These are phyloP conservation scores for Xerocomellus chrysenteron DNA, from an alignment of 768 basidiomycete species.

Conservation along the genomic window DNA sequence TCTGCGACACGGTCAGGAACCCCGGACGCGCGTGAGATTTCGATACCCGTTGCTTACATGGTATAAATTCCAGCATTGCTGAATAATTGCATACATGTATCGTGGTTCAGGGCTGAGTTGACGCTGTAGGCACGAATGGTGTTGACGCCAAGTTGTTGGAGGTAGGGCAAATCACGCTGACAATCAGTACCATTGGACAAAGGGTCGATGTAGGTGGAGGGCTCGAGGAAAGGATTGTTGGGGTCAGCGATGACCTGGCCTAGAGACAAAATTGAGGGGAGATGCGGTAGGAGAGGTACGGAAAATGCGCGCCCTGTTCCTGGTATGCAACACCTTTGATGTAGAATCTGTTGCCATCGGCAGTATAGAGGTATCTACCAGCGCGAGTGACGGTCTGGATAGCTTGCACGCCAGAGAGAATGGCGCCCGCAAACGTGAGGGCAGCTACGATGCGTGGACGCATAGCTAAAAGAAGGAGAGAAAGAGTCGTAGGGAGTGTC, in stretches of 20 bases:
- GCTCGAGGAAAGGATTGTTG: conserved; percentile 66
- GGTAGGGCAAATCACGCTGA: conserved; percentile 73
- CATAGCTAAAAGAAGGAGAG: conserved; percentile 23
- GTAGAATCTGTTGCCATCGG: conserved; percentile 76
- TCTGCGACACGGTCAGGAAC: conserved; percentile 39
- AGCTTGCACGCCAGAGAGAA: conserved; percentile 57
- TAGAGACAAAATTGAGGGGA: conserved; percentile 14
- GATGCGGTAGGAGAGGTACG: not conserved
- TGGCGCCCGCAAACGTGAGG: conserved; percentile 39
- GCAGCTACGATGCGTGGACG: conserved; percentile 21
- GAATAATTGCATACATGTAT: conserved; percentile 78
- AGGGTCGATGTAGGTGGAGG: conserved; percentile 78
- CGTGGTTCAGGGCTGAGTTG: conserved; percentile 79
- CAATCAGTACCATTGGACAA: conserved; percentile 68
- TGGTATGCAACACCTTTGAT: conserved; percentile 89
- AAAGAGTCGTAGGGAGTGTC: conserved; percentile 10
- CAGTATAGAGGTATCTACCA: conserved; percentile 81
- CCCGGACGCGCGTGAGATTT: not conserved
- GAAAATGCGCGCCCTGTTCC: conserved; percentile 56
- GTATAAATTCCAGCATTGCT: conserved; percentile 83
- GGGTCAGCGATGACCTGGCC: conserved; percentile 40
- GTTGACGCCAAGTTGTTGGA: conserved; percentile 77
- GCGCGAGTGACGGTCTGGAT: conserved; percentile 65
- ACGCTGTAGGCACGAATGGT: conserved; percentile 86
- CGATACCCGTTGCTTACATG: conserved; percentile 53